Percentiles rank a stretch among this genome's conserved stretches.
These are phyloP conservation scores for Apiotrichum sp. DNA, from an alignment of 1,284 basidiomycete genomes.

Conservation along the genomic window DNA sequence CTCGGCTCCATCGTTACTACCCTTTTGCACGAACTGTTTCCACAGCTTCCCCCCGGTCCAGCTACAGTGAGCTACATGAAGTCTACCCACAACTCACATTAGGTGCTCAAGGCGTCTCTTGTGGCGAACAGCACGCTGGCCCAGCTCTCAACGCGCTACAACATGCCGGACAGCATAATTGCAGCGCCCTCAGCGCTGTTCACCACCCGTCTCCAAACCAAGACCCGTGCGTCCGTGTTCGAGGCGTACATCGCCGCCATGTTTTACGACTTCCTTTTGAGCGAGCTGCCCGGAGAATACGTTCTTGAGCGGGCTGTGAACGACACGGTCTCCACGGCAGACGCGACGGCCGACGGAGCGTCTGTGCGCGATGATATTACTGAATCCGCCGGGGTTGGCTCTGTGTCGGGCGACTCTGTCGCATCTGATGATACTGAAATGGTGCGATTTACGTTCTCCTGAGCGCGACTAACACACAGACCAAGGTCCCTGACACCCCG, in stretches of 20 bases:
- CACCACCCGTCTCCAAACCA: constrained; percentile 18
- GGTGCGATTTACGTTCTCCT: too few relatives aligned
- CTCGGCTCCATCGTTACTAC: constrained; percentile 27
- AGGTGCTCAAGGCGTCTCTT: constrained; percentile 31
- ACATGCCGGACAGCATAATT: constrained; percentile 21
- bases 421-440: neutral
- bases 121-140: constrained; percentile 31
- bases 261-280: constrained; percentile 26
- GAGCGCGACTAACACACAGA: too few relatives aligned
- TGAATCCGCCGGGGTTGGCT: neutral
- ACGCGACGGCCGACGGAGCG: constrained; percentile 7
- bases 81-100: neutral
- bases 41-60: constrained; percentile 26
- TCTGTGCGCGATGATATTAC: neutral
- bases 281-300: constrained; percentile 10
- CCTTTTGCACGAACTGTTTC: constrained; percentile 35
- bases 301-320: neutral
- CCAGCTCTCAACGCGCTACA: constrained; percentile 27
- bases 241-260: constrained; percentile 40
- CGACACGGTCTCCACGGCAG: neutral
- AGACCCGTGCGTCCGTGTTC: constrained; percentile 28
- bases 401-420: neutral
- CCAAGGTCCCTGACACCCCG: too few relatives aligned
- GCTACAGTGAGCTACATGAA: constrained; percentile 27
- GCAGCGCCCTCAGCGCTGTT: constrained; percentile 13